Conservation (phyloP, 1,284 basidiomycete genomes). For the Macrocybe sp. region DNA sequence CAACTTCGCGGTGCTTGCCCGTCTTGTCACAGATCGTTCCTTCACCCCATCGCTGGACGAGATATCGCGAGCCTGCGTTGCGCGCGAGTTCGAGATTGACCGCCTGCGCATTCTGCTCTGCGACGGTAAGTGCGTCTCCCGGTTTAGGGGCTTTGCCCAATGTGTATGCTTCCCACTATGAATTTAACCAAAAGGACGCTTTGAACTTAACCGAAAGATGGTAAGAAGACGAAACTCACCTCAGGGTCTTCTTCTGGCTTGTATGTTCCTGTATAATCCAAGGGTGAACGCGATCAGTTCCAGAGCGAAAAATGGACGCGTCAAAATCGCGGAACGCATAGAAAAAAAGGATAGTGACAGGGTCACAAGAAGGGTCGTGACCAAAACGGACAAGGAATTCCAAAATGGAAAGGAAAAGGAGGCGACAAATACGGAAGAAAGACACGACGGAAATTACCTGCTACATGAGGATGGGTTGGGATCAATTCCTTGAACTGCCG, state of each 20-base stretch:
- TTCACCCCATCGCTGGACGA: slow-evolving; percentile 87
- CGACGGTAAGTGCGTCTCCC: slow-evolving; percentile 61
- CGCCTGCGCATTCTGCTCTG: slow-evolving; percentile 57
- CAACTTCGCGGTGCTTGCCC: slow-evolving; percentile 76
- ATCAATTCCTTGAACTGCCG: slow-evolving; percentile 81
- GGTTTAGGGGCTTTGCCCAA: slow-evolving; percentile 68
- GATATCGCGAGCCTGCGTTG: slow-evolving; percentile 79
- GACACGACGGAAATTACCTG: slow-evolving; percentile 40
- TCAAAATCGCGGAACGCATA: neutral
- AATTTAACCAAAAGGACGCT: slow-evolving; percentile 9
- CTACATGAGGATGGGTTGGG: slow-evolving; percentile 48
- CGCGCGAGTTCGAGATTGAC: slow-evolving; percentile 71
- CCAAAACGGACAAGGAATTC: neutral
- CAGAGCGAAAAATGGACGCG: slow-evolving; percentile 7
- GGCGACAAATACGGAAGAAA: slow-evolving; percentile 12
- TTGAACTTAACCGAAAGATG: slow-evolving; percentile 13
- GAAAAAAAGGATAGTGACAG: neutral
- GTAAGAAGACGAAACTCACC: slow-evolving; percentile 34
- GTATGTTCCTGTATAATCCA: slow-evolving; percentile 48
- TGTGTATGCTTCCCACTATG: slow-evolving; percentile 77
- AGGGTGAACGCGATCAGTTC: slow-evolving; percentile 6
- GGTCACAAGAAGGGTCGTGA: neutral
- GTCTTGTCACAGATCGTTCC: slow-evolving; percentile 93
- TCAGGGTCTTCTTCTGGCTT: slow-evolving; percentile 78
- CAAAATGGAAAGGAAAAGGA: slow-evolving; percentile 13